Evolutionary conservation across 805 yeast species (phyloP).

Genomic region (Yarrowia osloensis): DNA sequence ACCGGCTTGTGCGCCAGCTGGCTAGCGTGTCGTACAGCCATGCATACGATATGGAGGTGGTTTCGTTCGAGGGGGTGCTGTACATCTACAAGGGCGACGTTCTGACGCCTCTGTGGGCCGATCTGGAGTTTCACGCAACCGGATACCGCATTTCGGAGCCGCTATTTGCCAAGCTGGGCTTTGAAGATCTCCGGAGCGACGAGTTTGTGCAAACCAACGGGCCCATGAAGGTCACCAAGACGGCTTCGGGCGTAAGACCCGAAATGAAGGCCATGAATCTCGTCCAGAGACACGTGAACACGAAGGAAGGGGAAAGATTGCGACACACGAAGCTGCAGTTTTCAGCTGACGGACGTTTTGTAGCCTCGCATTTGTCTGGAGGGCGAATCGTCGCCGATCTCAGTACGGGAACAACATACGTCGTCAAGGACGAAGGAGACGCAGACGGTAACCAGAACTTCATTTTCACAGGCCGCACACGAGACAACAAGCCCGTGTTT

Average conservation of each 20-base stretch:
- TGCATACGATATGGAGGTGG: not conserved
- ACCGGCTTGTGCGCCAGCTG: not conserved
- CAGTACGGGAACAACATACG: not conserved
- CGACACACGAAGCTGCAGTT: not conserved
- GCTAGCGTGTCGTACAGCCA: not conserved
- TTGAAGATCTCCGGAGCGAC: constrained; percentile 9
- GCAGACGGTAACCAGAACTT: not conserved
- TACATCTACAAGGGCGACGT: not conserved
- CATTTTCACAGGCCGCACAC: not conserved
- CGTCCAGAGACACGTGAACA: not conserved
- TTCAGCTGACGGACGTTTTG: not conserved
- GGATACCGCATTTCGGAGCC: not conserved
- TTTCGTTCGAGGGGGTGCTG: not conserved
- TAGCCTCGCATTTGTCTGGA: not conserved
- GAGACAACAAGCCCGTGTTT: not conserved
- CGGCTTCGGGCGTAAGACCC: not conserved
- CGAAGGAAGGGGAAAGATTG: not conserved
- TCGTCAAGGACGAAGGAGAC: constrained; percentile 3
- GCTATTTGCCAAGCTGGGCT: not conserved
- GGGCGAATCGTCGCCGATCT: constrained; percentile 1
- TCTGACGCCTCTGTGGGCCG: constrained; percentile 3
- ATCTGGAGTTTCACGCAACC: not conserved
- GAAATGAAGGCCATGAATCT: constrained; percentile 2
- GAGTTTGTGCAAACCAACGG: no score
- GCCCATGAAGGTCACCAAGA: no score